Evolutionary conservation across 192 early-diverging fungal species (phyloP).

Genomic region (Pecoramyces ruminantium): DNA sequence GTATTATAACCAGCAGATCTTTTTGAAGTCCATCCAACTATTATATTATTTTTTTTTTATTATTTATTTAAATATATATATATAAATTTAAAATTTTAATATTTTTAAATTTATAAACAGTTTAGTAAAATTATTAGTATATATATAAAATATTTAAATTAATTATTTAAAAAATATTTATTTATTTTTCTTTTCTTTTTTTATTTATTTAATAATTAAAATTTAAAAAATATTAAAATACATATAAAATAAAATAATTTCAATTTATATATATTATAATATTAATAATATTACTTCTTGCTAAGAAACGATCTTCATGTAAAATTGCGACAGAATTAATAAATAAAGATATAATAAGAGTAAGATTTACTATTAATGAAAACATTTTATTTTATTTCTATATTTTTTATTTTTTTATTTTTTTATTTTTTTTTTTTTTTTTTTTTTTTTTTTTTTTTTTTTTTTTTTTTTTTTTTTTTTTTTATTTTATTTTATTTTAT

Average conservation of each 20-base stretch:
- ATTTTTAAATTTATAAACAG: too few species aligned
- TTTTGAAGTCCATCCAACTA: conserved; percentile 26
- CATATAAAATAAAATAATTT: too few species aligned
- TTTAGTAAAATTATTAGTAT: too few species aligned
- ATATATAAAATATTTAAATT: too few species aligned
- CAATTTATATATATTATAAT: conserved; percentile 20
- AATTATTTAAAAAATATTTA: too few species aligned
- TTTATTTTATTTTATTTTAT: too few species aligned
- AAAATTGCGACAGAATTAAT: conserved; percentile 79
- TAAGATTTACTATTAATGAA: background rate
- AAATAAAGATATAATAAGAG: conserved; percentile 16
- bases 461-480: too few species aligned
- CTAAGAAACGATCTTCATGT: conserved; percentile 83
- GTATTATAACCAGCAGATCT: conserved; percentile 15
- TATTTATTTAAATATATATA: conserved; percentile 7
- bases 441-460: background rate
- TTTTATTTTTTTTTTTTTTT: background rate
- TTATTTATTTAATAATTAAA: too few species aligned
- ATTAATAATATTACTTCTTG: conserved; percentile 48
- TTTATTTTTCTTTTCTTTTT: too few species aligned
- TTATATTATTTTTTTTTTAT: conserved; percentile 3
- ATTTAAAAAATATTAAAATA: too few species aligned
- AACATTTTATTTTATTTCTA: background rate
- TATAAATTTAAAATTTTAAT: too few species aligned
- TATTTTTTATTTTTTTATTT: background rate